These are phyloP conservation scores for Penicillium simplicissimum DNA, from an alignment of 495 filamentous ascomycete genomes.

Conservation along the genomic window DNA sequence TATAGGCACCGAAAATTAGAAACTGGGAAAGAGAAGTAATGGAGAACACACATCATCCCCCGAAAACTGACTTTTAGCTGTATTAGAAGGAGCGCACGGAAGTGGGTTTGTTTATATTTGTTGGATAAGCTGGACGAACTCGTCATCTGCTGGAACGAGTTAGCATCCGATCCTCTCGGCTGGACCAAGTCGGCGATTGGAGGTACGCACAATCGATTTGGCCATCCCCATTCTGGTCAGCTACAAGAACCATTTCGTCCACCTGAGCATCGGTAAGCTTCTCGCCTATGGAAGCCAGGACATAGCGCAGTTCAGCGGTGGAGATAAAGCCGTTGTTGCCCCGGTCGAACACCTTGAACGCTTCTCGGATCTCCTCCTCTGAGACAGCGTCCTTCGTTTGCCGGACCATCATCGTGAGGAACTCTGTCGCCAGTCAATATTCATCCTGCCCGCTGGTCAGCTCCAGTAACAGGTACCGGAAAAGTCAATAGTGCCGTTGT, in stretches of 20 bases:
- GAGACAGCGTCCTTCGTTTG: constrained; percentile 99
- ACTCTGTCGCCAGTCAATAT: constrained; percentile 58
- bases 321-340: constrained; percentile 99
- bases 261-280: constrained; percentile 99
- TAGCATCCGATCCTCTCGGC: not conserved
- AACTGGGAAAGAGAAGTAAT: too few species aligned
- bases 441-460: too few species aligned
- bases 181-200: not conserved
- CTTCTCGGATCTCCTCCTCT: constrained; percentile 97
- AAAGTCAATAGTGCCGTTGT: constrained; percentile 99
- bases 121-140: constrained; percentile 99
- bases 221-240: constrained; percentile 97
- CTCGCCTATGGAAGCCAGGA: constrained; percentile 99
- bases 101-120: constrained; percentile 73
- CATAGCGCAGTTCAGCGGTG: constrained; percentile 93
- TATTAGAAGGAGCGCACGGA: too few species aligned
- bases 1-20: too few species aligned
- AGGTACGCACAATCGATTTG: constrained; percentile 81
- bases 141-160: constrained; percentile 70
- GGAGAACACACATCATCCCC: too few species aligned
- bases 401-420: constrained; percentile 99
- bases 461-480: constrained; percentile 59
- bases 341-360: constrained; percentile 95
- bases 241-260: constrained; percentile 99
- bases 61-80: too few species aligned